Evolutionary conservation across 1,284 basidiomycete species (phyloP).

Genomic region (Cerioporus squamosus): DNA sequence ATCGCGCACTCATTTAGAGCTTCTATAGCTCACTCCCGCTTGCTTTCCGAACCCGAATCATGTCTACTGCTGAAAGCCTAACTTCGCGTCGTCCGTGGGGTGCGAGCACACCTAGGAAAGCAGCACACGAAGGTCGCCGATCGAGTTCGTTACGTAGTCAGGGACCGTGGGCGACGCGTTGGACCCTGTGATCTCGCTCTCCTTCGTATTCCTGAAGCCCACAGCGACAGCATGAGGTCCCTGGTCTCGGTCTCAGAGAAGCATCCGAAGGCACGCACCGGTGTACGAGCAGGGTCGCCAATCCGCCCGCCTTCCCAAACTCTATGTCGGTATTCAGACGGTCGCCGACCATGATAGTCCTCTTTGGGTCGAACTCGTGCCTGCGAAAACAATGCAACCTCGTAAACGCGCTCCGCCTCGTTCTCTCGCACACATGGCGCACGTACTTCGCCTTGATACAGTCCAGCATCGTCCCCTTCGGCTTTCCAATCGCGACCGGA

Average conservation of each 20-base stretch:
- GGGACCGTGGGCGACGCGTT: conserved; percentile 73
- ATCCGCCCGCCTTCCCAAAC: conserved; percentile 87
- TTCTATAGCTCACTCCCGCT: conserved; percentile 6
- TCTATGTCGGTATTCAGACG: conserved; percentile 94
- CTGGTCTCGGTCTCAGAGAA: not conserved
- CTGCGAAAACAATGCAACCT: conserved; percentile 44
- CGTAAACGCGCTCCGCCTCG: not conserved
- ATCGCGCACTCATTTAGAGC: conserved; percentile 2
- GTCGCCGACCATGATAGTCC: conserved; percentile 96
- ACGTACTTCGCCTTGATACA: conserved; percentile 93
- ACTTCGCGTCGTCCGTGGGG: not conserved
- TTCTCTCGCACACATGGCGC: not conserved
- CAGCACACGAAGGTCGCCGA: conserved; percentile 69
- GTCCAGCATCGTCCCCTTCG: conserved; percentile 90
- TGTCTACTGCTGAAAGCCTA: not conserved
- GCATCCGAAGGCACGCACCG: conserved; percentile 50
- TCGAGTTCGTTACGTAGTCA: conserved; percentile 79
- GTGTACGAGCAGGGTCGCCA: conserved; percentile 91
- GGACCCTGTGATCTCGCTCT: conserved; percentile 74
- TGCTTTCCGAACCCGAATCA: conserved; percentile 5
- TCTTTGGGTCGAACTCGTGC: conserved; percentile 81
- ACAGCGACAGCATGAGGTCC: not conserved
- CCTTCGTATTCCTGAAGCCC: conserved; percentile 69
- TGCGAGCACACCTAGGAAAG: conserved; percentile 16
- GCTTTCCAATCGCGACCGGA: conserved; percentile 90